These are phyloP conservation scores for Hirsutella thompsonii DNA, from an alignment of 2,329 filamentous ascomycete species.

Conservation along the genomic window DNA sequence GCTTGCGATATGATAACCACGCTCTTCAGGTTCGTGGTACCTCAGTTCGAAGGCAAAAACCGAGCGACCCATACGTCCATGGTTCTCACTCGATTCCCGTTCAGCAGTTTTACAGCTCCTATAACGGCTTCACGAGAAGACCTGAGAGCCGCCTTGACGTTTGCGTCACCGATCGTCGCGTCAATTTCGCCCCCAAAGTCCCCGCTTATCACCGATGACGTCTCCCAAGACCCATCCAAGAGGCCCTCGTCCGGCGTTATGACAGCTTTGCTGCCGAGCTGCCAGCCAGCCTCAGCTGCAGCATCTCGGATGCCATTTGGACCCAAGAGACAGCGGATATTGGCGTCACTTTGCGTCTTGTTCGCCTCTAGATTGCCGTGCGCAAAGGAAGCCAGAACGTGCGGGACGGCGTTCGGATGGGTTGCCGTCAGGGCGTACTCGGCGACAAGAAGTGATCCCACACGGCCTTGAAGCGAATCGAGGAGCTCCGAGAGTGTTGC, in stretches of 20 bases:
- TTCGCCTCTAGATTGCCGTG: too few species aligned
- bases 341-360: too few species aligned
- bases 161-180: not conserved
- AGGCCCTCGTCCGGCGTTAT: constrained; percentile 24
- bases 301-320: too few species aligned
- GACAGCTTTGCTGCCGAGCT: constrained; percentile 18
- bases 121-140: constrained; percentile 19
- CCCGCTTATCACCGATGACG: constrained; percentile 8
- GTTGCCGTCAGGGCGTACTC: constrained; percentile 21
- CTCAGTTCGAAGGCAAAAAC: not conserved
- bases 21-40: too few species aligned
- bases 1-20: too few species aligned
- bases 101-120: constrained; percentile 13
- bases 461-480: constrained; percentile 9
- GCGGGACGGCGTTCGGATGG: constrained; percentile 25
- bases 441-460: constrained; percentile 9
- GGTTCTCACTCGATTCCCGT: constrained; percentile 18
- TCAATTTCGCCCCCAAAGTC: constrained; percentile 6
- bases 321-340: too few species aligned
- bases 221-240: constrained; percentile 34
- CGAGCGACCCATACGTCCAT: constrained; percentile 28
- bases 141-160: constrained; percentile 12
- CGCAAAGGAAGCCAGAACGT: constrained; percentile 37
- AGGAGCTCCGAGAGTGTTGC: constrained; percentile 12
- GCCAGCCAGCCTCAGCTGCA: constrained; percentile 12